A percentile compares a stretch with the other conserved stretches of the same genome.
Evolutionary conservation across 768 basidiomycete genomes (phyloP).

Genomic region (Mycena capillaripes): DNA sequence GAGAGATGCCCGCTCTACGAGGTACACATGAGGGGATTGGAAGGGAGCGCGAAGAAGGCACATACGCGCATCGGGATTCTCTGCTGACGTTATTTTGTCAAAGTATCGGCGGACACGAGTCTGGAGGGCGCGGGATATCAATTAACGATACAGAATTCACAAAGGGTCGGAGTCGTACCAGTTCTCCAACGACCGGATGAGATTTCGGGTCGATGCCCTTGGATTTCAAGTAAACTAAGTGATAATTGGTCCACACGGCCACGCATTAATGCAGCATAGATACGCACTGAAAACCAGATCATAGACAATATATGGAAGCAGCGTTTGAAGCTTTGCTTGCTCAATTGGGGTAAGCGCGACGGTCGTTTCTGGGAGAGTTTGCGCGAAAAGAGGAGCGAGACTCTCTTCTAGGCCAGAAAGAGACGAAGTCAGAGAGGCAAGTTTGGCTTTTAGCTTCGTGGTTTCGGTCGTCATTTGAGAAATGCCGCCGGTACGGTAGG

Average conservation of each 20-base stretch:
- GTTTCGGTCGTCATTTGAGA: slow-evolving; percentile 62
- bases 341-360: slow-evolving; percentile 78
- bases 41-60: slow-evolving; percentile 11
- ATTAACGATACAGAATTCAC: background rate
- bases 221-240: slow-evolving; percentile 88
- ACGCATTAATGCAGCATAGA: background rate
- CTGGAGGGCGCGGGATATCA: slow-evolving; percentile 51
- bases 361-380: slow-evolving; percentile 77
- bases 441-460: slow-evolving; percentile 58
- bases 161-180: slow-evolving; percentile 55
- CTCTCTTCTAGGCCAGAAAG: slow-evolving; percentile 78
- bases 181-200: slow-evolving; percentile 82
- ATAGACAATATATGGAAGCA: slow-evolving; percentile 86
- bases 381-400: slow-evolving; percentile 76
- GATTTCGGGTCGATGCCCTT: slow-evolving; percentile 84
- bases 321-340: slow-evolving; percentile 85
- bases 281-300: slow-evolving; percentile 87
- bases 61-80: slow-evolving; percentile 74
- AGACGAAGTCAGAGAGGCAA: slow-evolving; percentile 66
- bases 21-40: background rate
- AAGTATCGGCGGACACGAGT: slow-evolving; percentile 86
- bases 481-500: no score
- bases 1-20: slow-evolving; percentile 60
- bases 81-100: slow-evolving; percentile 83
- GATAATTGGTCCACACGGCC: no score